Evolutionary conservation across 441 rosid genomes (phyloP), one percentile per base, ranked within the genome.

Genomic region (Populus hybrid): DNA sequence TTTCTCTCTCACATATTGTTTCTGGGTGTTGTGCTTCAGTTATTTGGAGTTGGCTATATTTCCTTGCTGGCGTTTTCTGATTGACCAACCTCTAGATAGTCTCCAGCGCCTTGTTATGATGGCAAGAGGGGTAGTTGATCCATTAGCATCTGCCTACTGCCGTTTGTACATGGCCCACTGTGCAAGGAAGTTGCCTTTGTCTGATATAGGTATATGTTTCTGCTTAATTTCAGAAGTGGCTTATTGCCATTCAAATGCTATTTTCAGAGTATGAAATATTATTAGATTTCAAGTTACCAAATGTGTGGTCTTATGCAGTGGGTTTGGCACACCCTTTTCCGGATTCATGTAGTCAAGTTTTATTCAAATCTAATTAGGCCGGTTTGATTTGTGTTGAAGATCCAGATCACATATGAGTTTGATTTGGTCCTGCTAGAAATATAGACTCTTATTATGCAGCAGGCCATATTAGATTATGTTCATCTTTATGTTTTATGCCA

Each of bases 101-200:
- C 82, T 92, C 76, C 88, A 86, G 76, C 93, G 95, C 71, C 79
- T 95, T 78, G 89, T 91, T 75, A 87, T 82, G 89, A 93, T 92
- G 99, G 86, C 83, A 75, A 90, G 98, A 84, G 99, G 98, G 71
- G 42, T 95, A 79, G 97, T 91, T 77, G 94, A 93, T 92, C 97
- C 98, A 63, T 76, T 95, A 80, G 91, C 94, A 78, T 92, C 94
- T 84, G 74, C 91, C 36, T 95, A 93, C 80, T 95, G 96, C 79
- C 91, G 89, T 76, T 86, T 95, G 59, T 93, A 93, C 82, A 82
- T 93, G 89, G 94, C 85, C 76, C 91, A 89, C 82, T 86, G 91
- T 80, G 92, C 96, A 70, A 84, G 83, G 82, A 90, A 89, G 86
- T 84, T 92, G 24, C 90, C 87, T 32, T 79, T 85, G 38, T 78